Base-by-base conservation (phyloP, 768 basidiomycete species). In the Podaxis sp. region DNA sequence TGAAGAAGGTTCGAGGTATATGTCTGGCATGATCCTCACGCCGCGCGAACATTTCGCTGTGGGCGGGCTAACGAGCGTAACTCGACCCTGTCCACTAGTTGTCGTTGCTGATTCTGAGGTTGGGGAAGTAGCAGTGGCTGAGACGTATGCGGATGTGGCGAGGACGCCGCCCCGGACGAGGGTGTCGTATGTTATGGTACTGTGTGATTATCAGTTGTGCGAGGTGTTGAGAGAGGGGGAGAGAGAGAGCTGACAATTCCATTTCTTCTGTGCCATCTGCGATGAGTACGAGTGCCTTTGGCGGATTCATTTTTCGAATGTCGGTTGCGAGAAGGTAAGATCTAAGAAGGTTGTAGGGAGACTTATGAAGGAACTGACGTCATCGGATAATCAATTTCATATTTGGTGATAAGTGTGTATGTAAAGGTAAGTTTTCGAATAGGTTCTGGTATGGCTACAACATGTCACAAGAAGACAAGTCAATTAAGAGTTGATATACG, bases 181-280 rank as follows among this genome's bases (percentile, higher is more conserved):
- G 5, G 88, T 91, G 69, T 93, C 92, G 70, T 90, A 94, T 9
- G 86, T 82, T 75, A 93, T 87, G 8, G 90, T 91, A 68, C 91
- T 93, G 69, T 19, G 39, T 48, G 26, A 24, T 46, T 44, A 65
- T 42, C 19, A 9, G 51, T 53, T 42, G n/a, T 59, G 24, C 56
- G 42, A 36, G 28, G 13, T 26, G 5, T 48, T 44, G 39, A 52
- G 40, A 52, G 40, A 33, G 39, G 59, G 33, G 42, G 13, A 33
- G 24, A 4, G 13, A 28, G n/a, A 49, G 15, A 17, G 69, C 86
- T 67, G 69, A 90, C 92, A 93, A 93, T 74, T 93, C 92, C 87
- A 92, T 93, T 75, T 94, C 92, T 71, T 94, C 92, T 1, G 92
- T 93, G 12, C 92, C 92, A 70, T 93, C 83, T 17, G 92, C 88